Percentiles rank a stretch among this genome's conserved stretches.
These are phyloP conservation scores for Pleurotus tuoliensis DNA, from an alignment of 768 basidiomycete species.

Conservation along the genomic window DNA sequence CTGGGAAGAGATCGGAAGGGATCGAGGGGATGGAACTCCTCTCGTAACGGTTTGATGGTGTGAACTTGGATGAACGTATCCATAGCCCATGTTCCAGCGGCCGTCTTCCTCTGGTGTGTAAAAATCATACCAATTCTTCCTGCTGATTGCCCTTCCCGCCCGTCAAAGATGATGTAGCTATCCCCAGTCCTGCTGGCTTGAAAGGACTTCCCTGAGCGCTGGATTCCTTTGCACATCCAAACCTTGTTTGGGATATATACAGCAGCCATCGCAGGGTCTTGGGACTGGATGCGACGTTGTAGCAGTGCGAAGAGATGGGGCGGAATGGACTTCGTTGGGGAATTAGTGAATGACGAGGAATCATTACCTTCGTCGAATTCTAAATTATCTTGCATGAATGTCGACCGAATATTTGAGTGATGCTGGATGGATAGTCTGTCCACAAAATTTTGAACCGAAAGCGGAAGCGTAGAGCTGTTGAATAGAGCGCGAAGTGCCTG, in stretches of 20 bases:
- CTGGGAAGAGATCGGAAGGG: constrained; percentile 8
- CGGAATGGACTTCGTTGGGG: background rate
- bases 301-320: background rate
- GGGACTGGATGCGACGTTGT: background rate
- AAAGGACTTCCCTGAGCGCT: background rate
- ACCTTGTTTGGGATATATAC: background rate
- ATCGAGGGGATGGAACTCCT: constrained; percentile 2
- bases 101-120: constrained; percentile 3
- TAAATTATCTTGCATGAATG: constrained; percentile 10
- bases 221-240: background rate
- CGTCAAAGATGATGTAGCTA: constrained; percentile 8
- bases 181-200: background rate
- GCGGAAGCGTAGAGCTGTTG: background rate
- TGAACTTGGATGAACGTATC: constrained; percentile 9
- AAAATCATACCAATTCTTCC: constrained; percentile 11
- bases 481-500: constrained; percentile 20
- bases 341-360: background rate
- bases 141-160: constrained; percentile 6
- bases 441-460: background rate
- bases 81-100: background rate
- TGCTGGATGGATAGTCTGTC: constrained; percentile 7
- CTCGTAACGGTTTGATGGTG: background rate
- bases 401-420: constrained; percentile 13
- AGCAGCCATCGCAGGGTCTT: background rate
- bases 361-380: constrained; percentile 10